Percentiles rank a stretch among this genome's conserved stretches.
Conservation (phyloP, 345 rosid genomes). For the Camelina laxa region DNA sequence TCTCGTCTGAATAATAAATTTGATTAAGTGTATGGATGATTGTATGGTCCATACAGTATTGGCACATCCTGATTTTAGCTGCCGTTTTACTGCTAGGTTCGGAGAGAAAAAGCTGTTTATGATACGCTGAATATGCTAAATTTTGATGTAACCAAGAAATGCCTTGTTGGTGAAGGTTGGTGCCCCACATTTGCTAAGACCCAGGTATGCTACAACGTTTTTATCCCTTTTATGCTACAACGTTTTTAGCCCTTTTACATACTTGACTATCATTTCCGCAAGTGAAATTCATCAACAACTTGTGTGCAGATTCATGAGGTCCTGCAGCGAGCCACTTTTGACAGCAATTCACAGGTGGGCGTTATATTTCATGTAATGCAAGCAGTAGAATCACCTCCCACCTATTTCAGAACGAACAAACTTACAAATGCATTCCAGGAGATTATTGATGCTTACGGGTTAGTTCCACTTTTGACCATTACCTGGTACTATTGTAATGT, state of each 20-base stretch:
- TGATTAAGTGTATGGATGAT: slow-evolving; percentile 8
- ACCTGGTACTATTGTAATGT: slow-evolving; percentile 15
- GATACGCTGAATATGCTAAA: slow-evolving; percentile 93
- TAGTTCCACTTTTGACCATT: slow-evolving; percentile 44
- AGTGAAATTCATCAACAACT: slow-evolving; percentile 32
- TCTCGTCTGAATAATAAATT: not conserved
- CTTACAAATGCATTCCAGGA: slow-evolving; percentile 94
- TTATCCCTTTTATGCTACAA: slow-evolving; percentile 27
- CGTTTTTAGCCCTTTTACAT: slow-evolving; percentile 23
- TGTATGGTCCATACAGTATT: slow-evolving; percentile 16
- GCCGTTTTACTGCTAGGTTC: slow-evolving; percentile 59
- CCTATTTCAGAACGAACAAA: slow-evolving; percentile 83
- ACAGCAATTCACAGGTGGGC: slow-evolving; percentile 93
- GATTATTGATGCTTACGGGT: slow-evolving; percentile 99
- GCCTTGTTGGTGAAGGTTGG: slow-evolving; percentile 99
- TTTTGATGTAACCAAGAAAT: slow-evolving; percentile 96
- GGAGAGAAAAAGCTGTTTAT: slow-evolving; percentile 89
- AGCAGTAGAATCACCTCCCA: slow-evolving; percentile 87
- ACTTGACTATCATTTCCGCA: slow-evolving; percentile 15
- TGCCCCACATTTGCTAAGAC: slow-evolving; percentile 91
- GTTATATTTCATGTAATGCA: slow-evolving; percentile 93
- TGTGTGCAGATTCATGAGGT: slow-evolving; percentile 85
- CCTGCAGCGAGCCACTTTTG: slow-evolving; percentile 89
- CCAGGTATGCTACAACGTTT: slow-evolving; percentile 54
- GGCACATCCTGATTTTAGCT: slow-evolving; percentile 32